Evolutionary conservation across 192 early-diverging fungal species (phyloP), one percentile per base, ranked within the genome.

Genomic region (Coemansia sp.): DNA sequence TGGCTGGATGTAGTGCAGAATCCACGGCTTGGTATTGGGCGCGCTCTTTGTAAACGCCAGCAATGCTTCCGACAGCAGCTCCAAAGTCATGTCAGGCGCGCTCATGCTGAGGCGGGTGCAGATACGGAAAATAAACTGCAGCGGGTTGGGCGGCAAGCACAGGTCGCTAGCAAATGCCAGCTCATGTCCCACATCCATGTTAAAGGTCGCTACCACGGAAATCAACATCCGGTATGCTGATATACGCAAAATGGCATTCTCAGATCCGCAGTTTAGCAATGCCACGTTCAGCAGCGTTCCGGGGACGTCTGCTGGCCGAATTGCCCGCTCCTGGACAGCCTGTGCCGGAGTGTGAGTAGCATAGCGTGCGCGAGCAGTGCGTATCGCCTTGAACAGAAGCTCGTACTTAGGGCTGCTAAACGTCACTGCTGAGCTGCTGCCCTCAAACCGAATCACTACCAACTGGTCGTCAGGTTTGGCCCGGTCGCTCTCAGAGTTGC

Each of bases 201-300:
- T 83, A 61, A 94, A 94, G 8, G 86, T 89, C 11, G 80, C 69
- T 19, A 87, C 85, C 0, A 96, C 67, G 3, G 93, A 84, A 56
- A 87, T 88, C n/a, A 97, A 81, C 58, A 98, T 80, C 61, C 94
- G 91, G 72, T 97, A 98, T 2, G 90, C 88, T 42, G 92, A 84
- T 44, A 91, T 68, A 10, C 94, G 78, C 38, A 98, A 68, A 33
- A 80, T 82, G 3, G 91, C 80, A 55, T 95, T 91, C 19, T 88
- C 85, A 37, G 87, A 88, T 0, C 89, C 91, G 41, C 92, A 80
- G 68, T 96, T 95, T 38, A 94, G 76, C 55, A 98, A 63, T 16
- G 94, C 90, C 79, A 97, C 92, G 52, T 95, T 97, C 36, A 98
- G 78, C 37, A 98, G 68, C 15, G 87, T 89, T 10, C 94, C 95